A percentile compares a stretch with the other conserved stretches of the same genome.
phyloP scores from a whole-genome alignment of 192 early-diverging fungal genomes.

The Mortierella antarctica region DNA sequence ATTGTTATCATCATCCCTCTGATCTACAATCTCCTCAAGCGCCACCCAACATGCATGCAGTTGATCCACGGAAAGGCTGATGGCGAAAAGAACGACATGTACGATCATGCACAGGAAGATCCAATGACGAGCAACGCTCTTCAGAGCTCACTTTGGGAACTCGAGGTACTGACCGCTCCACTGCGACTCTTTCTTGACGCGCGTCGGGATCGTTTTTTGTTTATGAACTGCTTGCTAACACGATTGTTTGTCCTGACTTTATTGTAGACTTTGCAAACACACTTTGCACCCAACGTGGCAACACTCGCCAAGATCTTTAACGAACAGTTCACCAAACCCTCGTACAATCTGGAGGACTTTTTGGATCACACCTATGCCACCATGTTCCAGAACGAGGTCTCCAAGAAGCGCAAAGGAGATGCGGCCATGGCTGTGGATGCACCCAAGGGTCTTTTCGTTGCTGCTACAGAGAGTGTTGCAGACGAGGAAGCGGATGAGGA shows the following conservation, averaged over 20 bases:
- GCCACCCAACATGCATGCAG: constrained; percentile 89
- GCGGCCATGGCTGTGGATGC: constrained; percentile 70
- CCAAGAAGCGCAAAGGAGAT: constrained; percentile 66
- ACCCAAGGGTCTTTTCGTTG: constrained; percentile 62
- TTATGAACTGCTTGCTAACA: not conserved
- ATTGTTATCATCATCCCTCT: constrained; percentile 89
- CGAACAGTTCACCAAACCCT: constrained; percentile 88
- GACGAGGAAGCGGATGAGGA: constrained; percentile 10
- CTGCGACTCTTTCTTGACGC: not conserved
- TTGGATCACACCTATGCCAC: constrained; percentile 90
- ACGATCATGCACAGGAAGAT: constrained; percentile 70
- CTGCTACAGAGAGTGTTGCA: not conserved
- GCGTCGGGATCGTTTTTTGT: not conserved
- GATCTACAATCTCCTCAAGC: constrained; percentile 92
- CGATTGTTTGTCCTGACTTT: not conserved
- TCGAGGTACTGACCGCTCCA: constrained; percentile 50
- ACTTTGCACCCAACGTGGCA: constrained; percentile 90
- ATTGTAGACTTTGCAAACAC: constrained; percentile 79
- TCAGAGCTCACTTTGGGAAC: constrained; percentile 94
- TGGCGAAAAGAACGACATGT: constrained; percentile 61
- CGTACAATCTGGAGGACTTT: constrained; percentile 95
- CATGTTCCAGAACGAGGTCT: constrained; percentile 75
- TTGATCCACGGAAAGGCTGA: constrained; percentile 80
- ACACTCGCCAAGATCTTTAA: constrained; percentile 87
- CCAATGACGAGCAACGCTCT: constrained; percentile 84